These are phyloP conservation scores for Setaria viridis DNA, from an alignment of 202 grass and related monocot species.

Conservation along the genomic window DNA sequence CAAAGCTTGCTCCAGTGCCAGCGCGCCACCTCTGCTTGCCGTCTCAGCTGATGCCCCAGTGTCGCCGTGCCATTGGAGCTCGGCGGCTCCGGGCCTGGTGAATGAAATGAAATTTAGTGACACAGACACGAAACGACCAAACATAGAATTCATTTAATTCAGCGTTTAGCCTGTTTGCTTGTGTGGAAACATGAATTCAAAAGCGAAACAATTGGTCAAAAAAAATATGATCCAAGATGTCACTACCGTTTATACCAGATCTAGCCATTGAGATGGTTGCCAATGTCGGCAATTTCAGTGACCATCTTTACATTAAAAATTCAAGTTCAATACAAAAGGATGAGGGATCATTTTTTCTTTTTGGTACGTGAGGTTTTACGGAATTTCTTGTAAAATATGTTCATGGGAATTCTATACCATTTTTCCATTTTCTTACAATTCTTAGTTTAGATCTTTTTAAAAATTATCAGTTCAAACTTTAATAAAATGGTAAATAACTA, in stretches of 20 bases:
- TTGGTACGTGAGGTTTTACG: neutral
- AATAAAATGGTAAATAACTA: too few relatives aligned
- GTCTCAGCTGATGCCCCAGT: conserved; percentile 11
- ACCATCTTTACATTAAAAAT: too few relatives aligned
- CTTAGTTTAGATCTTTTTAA: too few relatives aligned
- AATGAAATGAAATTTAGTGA: conserved; percentile 14
- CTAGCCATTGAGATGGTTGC: neutral
- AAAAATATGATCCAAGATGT: neutral
- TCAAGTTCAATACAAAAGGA: neutral
- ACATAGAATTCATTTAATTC: conserved; percentile 30
- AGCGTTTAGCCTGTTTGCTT: neutral
- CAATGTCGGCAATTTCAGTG: neutral
- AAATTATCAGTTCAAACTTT: too few relatives aligned
- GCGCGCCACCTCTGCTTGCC: conserved; percentile 7
- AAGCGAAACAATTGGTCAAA: neutral
- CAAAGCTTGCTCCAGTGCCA: conserved; percentile 3
- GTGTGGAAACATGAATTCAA: neutral
- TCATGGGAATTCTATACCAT: too few relatives aligned
- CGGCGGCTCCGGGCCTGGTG: conserved; percentile 34
- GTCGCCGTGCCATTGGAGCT: conserved; percentile 37
- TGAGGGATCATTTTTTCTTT: neutral
- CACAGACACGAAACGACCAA: conserved; percentile 44
- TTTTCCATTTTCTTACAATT: too few relatives aligned
- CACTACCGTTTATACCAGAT: neutral
- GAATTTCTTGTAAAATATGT: too few relatives aligned